Conservation (phyloP, 2,329 filamentous ascomycete species). For the Diaporthe australafricana region DNA sequence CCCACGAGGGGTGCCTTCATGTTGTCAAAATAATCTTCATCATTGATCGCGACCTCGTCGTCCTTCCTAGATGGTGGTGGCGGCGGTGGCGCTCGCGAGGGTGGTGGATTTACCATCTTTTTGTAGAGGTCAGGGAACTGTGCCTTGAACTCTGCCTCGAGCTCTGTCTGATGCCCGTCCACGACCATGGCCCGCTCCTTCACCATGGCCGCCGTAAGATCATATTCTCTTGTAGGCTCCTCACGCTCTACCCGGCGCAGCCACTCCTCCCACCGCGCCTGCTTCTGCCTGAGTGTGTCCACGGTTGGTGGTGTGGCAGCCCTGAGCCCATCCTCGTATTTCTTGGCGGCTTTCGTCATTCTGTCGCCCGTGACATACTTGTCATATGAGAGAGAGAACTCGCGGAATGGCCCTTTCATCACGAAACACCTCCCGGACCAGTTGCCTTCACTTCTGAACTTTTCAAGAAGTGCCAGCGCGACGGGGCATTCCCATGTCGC, state of each 20-base stretch:
- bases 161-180: slow-evolving; percentile 57
- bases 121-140: slow-evolving; percentile 58
- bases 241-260: slow-evolving; percentile 57
- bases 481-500: slow-evolving; percentile 63
- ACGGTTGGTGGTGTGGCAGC: slow-evolving; percentile 48
- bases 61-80: slow-evolving; percentile 30
- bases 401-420: slow-evolving; percentile 66
- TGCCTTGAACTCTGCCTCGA: slow-evolving; percentile 61
- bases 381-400: slow-evolving; percentile 65
- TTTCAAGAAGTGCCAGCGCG: slow-evolving; percentile 57
- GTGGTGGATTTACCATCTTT: slow-evolving; percentile 52
- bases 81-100: slow-evolving; percentile 27
- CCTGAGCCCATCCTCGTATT: slow-evolving; percentile 54
- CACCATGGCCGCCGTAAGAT: slow-evolving; percentile 52
- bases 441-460: slow-evolving; percentile 55
- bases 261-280: slow-evolving; percentile 58
- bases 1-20: slow-evolving; percentile 46
- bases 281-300: slow-evolving; percentile 44
- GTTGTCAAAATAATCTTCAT: slow-evolving; percentile 38
- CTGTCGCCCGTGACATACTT: slow-evolving; percentile 60
- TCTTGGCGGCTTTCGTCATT: slow-evolving; percentile 54
- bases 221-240: slow-evolving; percentile 51
- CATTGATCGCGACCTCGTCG: slow-evolving; percentile 31
- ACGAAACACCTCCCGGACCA: slow-evolving; percentile 66
- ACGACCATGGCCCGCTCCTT: slow-evolving; percentile 55